These are phyloP conservation scores for Heritiera littoralis DNA, from an alignment of 345 rosid species.

Conservation along the genomic window DNA sequence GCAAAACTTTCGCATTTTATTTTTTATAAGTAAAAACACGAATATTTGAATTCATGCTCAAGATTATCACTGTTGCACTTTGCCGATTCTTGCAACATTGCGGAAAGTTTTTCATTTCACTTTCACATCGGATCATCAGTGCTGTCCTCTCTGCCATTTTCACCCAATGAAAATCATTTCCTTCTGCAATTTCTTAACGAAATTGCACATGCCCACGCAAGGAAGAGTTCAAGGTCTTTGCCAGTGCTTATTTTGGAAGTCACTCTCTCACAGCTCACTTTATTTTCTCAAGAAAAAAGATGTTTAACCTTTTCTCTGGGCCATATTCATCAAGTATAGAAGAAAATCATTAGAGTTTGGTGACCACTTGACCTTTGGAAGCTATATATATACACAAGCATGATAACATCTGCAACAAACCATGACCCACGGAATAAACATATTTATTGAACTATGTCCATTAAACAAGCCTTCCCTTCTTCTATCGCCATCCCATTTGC, in stretches of 20 bases:
- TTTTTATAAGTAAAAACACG: too few species aligned
- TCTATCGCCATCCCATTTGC: neutral
- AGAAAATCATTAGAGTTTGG: constrained; percentile 25
- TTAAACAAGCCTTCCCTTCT: too few species aligned
- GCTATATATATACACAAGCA: neutral
- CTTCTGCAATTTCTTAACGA: neutral
- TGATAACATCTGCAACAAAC: constrained; percentile 16
- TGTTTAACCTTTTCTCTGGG: constrained; percentile 8
- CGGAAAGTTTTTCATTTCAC: neutral
- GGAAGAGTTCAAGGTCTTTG: neutral
- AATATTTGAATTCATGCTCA: too few species aligned
- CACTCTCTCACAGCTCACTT: neutral
- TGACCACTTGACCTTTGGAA: constrained; percentile 10
- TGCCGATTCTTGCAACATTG: too few species aligned
- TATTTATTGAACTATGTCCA: neutral
- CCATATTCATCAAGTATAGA: constrained; percentile 15
- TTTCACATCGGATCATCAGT: neutral
- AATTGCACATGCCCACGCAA: neutral
- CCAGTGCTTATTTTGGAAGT: neutral
- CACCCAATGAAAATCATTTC: neutral
- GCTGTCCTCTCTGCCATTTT: neutral
- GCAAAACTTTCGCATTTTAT: too few species aligned
- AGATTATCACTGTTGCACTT: too few species aligned
- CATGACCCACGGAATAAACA: constrained; percentile 23
- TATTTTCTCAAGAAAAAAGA: constrained; percentile 21